Base-by-base conservation (phyloP, 73 alveolate genomes). In the Paramecium bursaria region DNA sequence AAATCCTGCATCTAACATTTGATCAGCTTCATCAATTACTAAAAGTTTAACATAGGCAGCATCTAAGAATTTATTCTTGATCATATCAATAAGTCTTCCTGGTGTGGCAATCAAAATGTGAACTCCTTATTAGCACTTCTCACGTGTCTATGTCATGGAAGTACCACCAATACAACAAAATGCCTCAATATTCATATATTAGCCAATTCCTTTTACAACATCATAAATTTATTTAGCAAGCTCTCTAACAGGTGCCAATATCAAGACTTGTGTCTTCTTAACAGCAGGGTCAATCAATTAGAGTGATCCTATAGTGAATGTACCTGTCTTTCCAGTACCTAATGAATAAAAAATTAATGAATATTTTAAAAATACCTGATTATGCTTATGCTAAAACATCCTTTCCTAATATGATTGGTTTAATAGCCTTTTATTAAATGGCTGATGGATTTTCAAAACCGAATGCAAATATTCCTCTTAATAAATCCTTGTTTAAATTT, bases 241-340 rank as follows among this genome's bases (percentile, higher is more conserved):
- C 89, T 98, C 99, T 85, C 99, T 91, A 33, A 99, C 97, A 29
- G 98, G 99, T 39, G 98, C 99, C 73, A 98, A 95, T 35, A 98
- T 88, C 86, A 98, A 90, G 22, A 98, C 99, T 92, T 98, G 97
- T 60, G 95, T 87, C 86, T 93, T 86, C 57, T 85, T 93, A 46
- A 91, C 46, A 46, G 91, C 49, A 15, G 96, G 86, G 44, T 95
- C 97, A n/a, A 97, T 88, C 74, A 91, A 87, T 75, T 96, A 91
- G 74, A 97, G 77, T 27, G 96, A 76, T 23, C 95, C 90, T 23
- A 97, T 93, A 60, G 98, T 92, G 92, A 91, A 97, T 39, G 99
- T 91, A 86, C 94, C 96, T 50, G 99, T 97, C 90, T 97, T 97
- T 44, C 99, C 99, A 85, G 99, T 97, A 57, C 98, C 97, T 46